phyloP scores from a whole-genome alignment of 495 filamentous ascomycete genomes.

The Penicillium daleae region DNA sequence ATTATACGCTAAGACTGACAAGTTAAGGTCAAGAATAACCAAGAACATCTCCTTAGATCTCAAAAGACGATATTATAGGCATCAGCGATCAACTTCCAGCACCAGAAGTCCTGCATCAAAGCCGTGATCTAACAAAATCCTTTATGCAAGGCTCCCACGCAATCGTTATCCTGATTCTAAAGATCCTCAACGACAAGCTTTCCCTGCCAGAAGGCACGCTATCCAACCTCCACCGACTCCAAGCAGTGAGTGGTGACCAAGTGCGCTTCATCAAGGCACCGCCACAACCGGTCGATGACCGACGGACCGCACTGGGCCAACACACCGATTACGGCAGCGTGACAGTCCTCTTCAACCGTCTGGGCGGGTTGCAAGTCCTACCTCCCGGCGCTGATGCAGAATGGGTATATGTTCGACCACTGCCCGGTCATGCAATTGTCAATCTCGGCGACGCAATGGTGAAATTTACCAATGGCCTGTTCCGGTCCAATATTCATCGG shows the following conservation, averaged over 20 bases:
- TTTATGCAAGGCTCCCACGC: conserved; percentile 55
- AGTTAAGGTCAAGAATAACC: not conserved
- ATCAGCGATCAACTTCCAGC: conserved; percentile 49
- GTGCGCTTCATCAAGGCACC: conserved; percentile 58
- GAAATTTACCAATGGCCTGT: conserved; percentile 62
- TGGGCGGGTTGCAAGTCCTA: conserved; percentile 62
- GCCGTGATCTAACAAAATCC: conserved; percentile 43
- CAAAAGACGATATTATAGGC: conserved; percentile 59
- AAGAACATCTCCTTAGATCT: conserved; percentile 30
- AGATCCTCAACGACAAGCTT: conserved; percentile 54
- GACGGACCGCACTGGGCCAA: conserved; percentile 47
- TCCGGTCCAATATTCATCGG: conserved; percentile 66
- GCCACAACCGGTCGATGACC: conserved; percentile 45
- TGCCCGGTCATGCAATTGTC: conserved; percentile 60
- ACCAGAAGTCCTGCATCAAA: conserved; percentile 42
- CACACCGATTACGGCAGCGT: conserved; percentile 60
- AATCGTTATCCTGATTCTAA: conserved; percentile 52
- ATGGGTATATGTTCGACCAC: conserved; percentile 64
- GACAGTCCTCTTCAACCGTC: conserved; percentile 63
- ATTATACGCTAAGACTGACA: not conserved
- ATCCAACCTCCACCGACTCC: conserved; percentile 52
- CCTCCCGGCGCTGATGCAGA: conserved; percentile 49
- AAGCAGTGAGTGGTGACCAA: conserved; percentile 58
- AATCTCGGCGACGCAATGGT: conserved; percentile 70
- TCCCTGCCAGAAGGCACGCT: conserved; percentile 53